phyloP scores from a whole-genome alignment of 805 yeast species.

The Candida takata region DNA sequence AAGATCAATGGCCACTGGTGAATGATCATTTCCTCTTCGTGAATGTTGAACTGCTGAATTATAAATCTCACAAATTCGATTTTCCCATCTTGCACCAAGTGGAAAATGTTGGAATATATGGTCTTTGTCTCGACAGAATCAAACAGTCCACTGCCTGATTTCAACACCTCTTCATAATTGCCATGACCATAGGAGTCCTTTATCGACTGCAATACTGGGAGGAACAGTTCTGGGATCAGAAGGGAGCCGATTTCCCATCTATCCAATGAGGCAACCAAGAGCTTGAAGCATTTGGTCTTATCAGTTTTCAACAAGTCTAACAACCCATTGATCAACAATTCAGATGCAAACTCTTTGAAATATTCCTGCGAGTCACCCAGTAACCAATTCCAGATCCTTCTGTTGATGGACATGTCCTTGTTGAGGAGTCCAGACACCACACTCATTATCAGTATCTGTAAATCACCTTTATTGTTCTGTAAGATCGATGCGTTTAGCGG shows the following conservation, averaged over 20 bases:
- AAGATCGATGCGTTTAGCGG: slow-evolving; percentile 57
- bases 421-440: slow-evolving; percentile 65
- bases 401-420: slow-evolving; percentile 88
- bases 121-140: slow-evolving; percentile 78
- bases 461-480: slow-evolving; percentile 46
- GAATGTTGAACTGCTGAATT: slow-evolving; percentile 58
- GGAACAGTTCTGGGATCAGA: slow-evolving; percentile 61
- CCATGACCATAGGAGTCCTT: slow-evolving; percentile 23
- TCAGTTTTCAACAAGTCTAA: slow-evolving; percentile 33
- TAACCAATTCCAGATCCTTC: slow-evolving; percentile 92
- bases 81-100: slow-evolving; percentile 33
- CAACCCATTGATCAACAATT: slow-evolving; percentile 46
- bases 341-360: slow-evolving; percentile 52
- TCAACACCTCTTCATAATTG: slow-evolving; percentile 39
- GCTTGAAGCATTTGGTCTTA: slow-evolving; percentile 41
- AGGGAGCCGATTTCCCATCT: slow-evolving; percentile 89
- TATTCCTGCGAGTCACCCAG: slow-evolving; percentile 69
- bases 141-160: slow-evolving; percentile 62
- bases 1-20: slow-evolving; percentile 71
- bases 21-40: slow-evolving; percentile 80
- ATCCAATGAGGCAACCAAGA: slow-evolving; percentile 74
- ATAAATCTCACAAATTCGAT: slow-evolving; percentile 52
- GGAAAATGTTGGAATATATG: slow-evolving; percentile 65
- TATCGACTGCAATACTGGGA: slow-evolving; percentile 54
- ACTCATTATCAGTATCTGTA: slow-evolving; percentile 48